Evolutionary conservation across 371 early-diverging fungal species (phyloP).

Genomic region (Mortierella sp.): DNA sequence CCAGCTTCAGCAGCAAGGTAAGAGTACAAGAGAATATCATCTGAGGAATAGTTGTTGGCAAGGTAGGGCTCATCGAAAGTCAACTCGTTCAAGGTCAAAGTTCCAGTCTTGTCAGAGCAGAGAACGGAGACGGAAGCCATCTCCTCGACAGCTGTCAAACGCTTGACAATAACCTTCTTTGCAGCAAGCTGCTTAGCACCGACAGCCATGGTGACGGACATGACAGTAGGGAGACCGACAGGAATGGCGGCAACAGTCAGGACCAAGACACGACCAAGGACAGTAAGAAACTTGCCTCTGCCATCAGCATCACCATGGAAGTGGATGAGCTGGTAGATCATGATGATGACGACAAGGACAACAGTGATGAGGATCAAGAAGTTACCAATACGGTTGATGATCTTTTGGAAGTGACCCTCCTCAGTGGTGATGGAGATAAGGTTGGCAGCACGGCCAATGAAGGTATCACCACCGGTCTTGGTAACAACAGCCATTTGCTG

Average conservation of each 20-base stretch:
- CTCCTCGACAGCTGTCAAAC: conserved; percentile 95
- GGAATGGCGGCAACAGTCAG: conserved; percentile 98
- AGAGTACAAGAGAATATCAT: conserved; percentile 87
- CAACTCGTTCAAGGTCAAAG: conserved; percentile 93
- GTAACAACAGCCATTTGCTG: conserved; percentile 88
- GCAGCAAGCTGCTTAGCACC: conserved; percentile 94
- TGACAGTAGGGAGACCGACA: conserved; percentile 96
- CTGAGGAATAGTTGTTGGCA: conserved; percentile 73
- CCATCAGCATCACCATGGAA: conserved; percentile 21
- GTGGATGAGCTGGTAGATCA: conserved; percentile 77
- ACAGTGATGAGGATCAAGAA: conserved; percentile 88
- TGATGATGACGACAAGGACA: conserved; percentile 85
- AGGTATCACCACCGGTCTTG: conserved; percentile 88
- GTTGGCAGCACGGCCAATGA: conserved; percentile 91
- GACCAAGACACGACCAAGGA: conserved; percentile 87
- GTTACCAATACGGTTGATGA: conserved; percentile 93
- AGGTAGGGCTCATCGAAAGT: conserved; percentile 92
- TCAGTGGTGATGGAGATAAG: conserved; percentile 88
- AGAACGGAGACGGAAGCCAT: conserved; percentile 94
- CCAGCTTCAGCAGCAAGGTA: conserved; percentile 93
- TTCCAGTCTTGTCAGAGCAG: conserved; percentile 98
- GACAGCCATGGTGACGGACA: conserved; percentile 97
- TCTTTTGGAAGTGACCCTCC: conserved; percentile 91
- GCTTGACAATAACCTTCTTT: conserved; percentile 95
- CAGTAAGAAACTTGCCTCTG: conserved; percentile 63